Evolutionary conservation across 2,329 filamentous ascomycete genomes (phyloP).

Genomic region (Neopestalotiopsis rosae): DNA sequence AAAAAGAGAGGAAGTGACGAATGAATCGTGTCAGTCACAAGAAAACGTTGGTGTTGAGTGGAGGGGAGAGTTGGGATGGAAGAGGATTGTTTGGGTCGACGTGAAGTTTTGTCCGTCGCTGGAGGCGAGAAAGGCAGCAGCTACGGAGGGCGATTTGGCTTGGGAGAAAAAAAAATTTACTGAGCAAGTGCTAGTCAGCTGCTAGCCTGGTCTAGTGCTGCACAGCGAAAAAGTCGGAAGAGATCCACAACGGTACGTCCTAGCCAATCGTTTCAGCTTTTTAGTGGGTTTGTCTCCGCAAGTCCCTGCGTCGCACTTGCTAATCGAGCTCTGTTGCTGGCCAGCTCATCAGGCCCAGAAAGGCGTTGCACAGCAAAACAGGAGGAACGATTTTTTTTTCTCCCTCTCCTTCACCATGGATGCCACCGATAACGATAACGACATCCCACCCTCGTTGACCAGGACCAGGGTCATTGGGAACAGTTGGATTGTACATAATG

Average conservation of each 20-base stretch:
- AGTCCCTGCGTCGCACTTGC: not conserved
- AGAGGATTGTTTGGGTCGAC: conserved; percentile 7
- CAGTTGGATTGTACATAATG: not conserved
- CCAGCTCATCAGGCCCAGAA: not conserved
- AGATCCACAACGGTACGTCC: not conserved
- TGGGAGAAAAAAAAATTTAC: conserved; percentile 10
- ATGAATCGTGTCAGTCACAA: not conserved
- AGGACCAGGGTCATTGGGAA: not conserved
- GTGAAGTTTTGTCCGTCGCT: conserved; percentile 6
- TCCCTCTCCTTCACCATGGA: not conserved
- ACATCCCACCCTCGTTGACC: not conserved
- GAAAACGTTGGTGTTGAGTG: not conserved
- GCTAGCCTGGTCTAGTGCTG: not conserved
- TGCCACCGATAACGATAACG: not conserved
- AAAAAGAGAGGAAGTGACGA: conserved; percentile 18
- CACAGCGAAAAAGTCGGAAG: not conserved
- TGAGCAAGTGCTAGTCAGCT: conserved; percentile 9
- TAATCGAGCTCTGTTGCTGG: not conserved
- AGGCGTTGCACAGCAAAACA: not conserved
- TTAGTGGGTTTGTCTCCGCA: not conserved
- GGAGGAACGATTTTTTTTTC: not conserved
- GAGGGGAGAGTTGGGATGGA: conserved; percentile 4
- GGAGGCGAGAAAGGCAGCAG: conserved; percentile 12
- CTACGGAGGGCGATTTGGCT: not conserved
- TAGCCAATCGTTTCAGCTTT: not conserved